Evolutionary conservation across 2,329 filamentous ascomycete species (phyloP).

Genomic region (Chlorencoelia australis): DNA sequence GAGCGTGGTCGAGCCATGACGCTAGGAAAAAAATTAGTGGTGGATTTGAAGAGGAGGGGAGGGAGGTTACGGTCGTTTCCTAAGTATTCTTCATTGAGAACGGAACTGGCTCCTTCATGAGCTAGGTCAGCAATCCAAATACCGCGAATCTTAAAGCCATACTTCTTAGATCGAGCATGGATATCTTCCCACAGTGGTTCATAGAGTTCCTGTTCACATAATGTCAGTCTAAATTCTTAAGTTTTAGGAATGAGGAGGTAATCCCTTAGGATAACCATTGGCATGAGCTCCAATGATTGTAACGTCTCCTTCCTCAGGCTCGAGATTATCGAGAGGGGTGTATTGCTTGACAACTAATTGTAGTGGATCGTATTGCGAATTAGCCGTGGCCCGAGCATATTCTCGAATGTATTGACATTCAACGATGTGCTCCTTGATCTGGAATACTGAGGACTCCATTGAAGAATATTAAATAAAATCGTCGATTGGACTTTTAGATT

Average conservation of each 20-base stretch:
- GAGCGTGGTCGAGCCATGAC: conserved; percentile 73
- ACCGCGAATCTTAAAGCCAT: conserved; percentile 58
- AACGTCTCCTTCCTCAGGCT: conserved; percentile 62
- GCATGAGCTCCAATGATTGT: conserved; percentile 83
- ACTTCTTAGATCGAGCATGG: conserved; percentile 41
- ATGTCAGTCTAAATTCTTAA: neutral
- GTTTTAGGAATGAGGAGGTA: neutral
- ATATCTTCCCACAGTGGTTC: conserved; percentile 86
- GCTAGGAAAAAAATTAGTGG: conserved; percentile 36
- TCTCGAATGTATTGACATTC: conserved; percentile 72
- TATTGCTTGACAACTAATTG: conserved; percentile 80
- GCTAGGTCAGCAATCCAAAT: conserved; percentile 82
- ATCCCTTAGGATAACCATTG: conserved; percentile 84
- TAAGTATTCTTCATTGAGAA: conserved; percentile 63
- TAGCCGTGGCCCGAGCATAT: conserved; percentile 62
- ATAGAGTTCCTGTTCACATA: conserved; percentile 66
- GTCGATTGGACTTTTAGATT: no score
- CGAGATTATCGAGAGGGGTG: conserved; percentile 59
- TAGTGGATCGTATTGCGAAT: conserved; percentile 64
- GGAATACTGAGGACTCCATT: conserved; percentile 35
- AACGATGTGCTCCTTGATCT: conserved; percentile 63
- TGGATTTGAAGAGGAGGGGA: neutral
- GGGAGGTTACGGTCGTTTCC: conserved; percentile 64
- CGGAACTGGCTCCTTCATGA: conserved; percentile 67
- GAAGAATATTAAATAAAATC: neutral